Evolutionary conservation across 2,329 filamentous ascomycete species (phyloP), one percentile per base, ranked within the genome.

Genomic region (Fusarium duplospermum): DNA sequence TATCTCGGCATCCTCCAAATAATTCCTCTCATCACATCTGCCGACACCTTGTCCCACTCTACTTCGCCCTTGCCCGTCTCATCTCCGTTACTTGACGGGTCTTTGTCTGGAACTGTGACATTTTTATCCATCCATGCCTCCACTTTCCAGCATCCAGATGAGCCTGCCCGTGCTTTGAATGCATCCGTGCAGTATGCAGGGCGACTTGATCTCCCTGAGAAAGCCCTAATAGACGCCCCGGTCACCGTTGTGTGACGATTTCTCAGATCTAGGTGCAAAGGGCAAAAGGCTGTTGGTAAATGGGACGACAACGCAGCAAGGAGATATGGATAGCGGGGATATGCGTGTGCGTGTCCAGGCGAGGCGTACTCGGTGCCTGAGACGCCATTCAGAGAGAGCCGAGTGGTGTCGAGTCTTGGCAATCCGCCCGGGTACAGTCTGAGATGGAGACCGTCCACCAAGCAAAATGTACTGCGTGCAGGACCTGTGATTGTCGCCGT

Each of bases 401-500:
- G 59, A 58, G 60, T 69, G 35, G 36, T 35, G 58, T 52, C 50
- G 18, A 27, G 52, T 63, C 71, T 74, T 74, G 71, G 71, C 71
- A 66, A 47, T 69, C 40, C 62, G 50, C 57, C 36, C 61, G 38
- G 52, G 52, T 4, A 63, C 64, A 52, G 64, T 72, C 62, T 60
- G 38, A 56, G 20, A 40, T 18, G 20, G 47, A 13, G 33, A 50
- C 31, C 27, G 14, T 56, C 36, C 38, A 36, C 52, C 24, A 38
- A 35, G 27, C 50, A 33, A 18, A 29, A 18, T 54, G 18, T 20
- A 14, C 45, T 38, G 33, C 22, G 52, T 42, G 22, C 35, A 45
- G 27, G 24, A 47, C 45, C 58, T 66, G 18, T 50, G 36, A 52
- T 62, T 56, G 65, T 62, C 59, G 58, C 50, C 59, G 66, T 70